Evolutionary conservation across 805 yeast species (phyloP).

Genomic region (Saccharomycopsis synnaedendra): DNA sequence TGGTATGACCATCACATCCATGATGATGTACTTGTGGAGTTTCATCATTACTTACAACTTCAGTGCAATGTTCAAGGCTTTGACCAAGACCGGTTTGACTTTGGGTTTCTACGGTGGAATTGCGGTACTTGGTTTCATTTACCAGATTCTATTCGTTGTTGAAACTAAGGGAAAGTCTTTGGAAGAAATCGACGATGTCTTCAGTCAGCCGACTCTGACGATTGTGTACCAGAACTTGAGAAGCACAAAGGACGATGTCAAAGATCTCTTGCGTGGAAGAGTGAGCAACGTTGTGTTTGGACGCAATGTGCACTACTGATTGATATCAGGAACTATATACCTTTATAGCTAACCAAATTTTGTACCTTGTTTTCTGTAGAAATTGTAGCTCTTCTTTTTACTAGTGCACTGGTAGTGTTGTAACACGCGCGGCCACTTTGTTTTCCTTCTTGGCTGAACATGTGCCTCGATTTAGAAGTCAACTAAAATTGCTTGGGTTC

Average conservation of each 20-base stretch:
- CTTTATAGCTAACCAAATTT: too few relatives aligned
- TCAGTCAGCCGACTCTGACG: slow-evolving; percentile 33
- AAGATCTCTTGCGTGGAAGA: not conserved
- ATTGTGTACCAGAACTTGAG: slow-evolving; percentile 23
- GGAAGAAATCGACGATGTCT: slow-evolving; percentile 61
- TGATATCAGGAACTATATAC: not conserved
- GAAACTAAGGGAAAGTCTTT: slow-evolving; percentile 63
- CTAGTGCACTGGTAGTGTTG: too few relatives aligned
- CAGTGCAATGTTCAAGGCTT: slow-evolving; percentile 39
- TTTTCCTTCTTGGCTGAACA: too few relatives aligned
- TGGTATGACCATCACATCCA: slow-evolving; percentile 54
- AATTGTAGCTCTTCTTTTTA: too few relatives aligned
- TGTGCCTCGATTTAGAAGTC: too few relatives aligned
- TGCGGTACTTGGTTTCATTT: slow-evolving; percentile 44
- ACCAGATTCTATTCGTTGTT: slow-evolving; percentile 49
- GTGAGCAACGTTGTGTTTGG: not conserved
- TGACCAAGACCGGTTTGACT: slow-evolving; percentile 54
- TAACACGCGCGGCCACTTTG: too few relatives aligned
- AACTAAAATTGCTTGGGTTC: too few relatives aligned
- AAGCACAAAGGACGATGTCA: not conserved
- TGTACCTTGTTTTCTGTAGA: too few relatives aligned
- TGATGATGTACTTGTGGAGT: slow-evolving; percentile 47
- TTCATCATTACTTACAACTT: slow-evolving; percentile 58
- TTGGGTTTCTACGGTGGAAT: slow-evolving; percentile 61
- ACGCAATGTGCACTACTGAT: not conserved